Evolutionary conservation across 139 green algal species (phyloP), one percentile per base, ranked within the genome.

Genomic region (Chlamydomonas schloesseri): DNA sequence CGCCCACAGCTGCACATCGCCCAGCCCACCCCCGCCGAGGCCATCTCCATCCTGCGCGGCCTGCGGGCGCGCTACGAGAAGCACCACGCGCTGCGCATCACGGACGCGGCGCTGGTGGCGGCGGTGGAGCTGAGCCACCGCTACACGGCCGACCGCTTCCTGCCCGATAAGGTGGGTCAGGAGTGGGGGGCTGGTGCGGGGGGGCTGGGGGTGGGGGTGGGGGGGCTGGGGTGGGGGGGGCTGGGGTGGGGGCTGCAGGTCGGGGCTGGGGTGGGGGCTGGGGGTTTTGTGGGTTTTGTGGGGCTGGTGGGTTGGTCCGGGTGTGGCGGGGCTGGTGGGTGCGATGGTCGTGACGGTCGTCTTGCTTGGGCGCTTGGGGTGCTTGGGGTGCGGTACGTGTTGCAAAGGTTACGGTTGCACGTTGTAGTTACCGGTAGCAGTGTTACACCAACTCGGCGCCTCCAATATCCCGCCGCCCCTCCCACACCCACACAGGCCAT

Each of bases 41-140:
- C 96, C 33, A 88, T 99, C 31, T 96, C 93, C 82, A 99, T 99
- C 87, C 92, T 99, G 47, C 91, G 97, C 29, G 97, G 97, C 46
- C 92, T 99, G 70, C 89, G 95, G 1, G 55, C 60, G 29, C 84
- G 87, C 37, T 90, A 90, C 34, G 87, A 93, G 81, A 36, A 62
- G 4, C 90, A 93, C 84, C 90, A 93, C 67, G 84, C 81, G 33
- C 86, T 93, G 24, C 87, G 87, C 73, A 94, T 94, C 73, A 72
- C 85, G 14, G 91, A 94, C 69, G 73, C 37, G 8, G 92, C 92
- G 34, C 79, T 95, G 34, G 83, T 93, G 42, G 89, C 88, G 31
- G 92, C 92, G 2, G 92, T 89, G 33, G 90, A 89, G 69, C 91
- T 95, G 79, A 88, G 72, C 29, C 88, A 92, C 57, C 75, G 92